phyloP scores from a whole-genome alignment of 1,139 yeast genomes.

The Ashbya aceris region DNA sequence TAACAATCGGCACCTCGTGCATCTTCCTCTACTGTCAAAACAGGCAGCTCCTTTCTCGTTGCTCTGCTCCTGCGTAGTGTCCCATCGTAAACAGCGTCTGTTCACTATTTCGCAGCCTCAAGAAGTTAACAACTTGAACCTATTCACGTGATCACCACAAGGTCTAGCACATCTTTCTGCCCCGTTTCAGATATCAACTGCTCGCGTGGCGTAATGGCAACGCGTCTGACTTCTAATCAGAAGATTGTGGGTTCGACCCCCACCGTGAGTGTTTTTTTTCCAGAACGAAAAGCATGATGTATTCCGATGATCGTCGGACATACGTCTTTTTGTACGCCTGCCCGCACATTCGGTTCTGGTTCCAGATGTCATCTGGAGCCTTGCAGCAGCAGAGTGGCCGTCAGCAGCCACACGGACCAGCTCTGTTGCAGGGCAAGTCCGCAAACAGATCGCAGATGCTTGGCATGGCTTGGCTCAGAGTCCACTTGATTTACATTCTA shows the following conservation, averaged over 20 bases:
- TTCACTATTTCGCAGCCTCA: not conserved
- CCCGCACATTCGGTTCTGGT: too few relatives aligned
- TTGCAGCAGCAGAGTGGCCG: too few relatives aligned
- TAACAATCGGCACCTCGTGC: conserved; percentile 14
- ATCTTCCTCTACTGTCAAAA: not conserved
- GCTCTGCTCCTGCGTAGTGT: not conserved
- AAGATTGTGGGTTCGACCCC: conserved; percentile 59
- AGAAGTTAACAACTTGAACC: not conserved
- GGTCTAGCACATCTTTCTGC: not conserved
- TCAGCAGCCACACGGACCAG: too few relatives aligned
- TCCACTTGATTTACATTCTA: conserved; percentile 3
- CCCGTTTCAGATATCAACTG: conserved; percentile 12
- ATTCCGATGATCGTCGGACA: too few relatives aligned
- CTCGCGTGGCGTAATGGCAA: conserved; percentile 58
- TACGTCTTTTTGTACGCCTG: too few relatives aligned
- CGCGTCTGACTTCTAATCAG: conserved; percentile 60
- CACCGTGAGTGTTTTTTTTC: conserved; percentile 42
- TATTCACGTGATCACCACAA: not conserved
- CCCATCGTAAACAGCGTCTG: not conserved
- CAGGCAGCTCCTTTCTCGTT: not conserved
- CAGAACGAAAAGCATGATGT: not conserved
- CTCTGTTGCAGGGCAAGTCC: too few relatives aligned
- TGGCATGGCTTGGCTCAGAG: too few relatives aligned
- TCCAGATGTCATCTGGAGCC: too few relatives aligned
- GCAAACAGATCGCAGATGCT: too few relatives aligned